Base-by-base conservation (phyloP, 441 rosid species). In the Arabidopsis hybrid region DNA sequence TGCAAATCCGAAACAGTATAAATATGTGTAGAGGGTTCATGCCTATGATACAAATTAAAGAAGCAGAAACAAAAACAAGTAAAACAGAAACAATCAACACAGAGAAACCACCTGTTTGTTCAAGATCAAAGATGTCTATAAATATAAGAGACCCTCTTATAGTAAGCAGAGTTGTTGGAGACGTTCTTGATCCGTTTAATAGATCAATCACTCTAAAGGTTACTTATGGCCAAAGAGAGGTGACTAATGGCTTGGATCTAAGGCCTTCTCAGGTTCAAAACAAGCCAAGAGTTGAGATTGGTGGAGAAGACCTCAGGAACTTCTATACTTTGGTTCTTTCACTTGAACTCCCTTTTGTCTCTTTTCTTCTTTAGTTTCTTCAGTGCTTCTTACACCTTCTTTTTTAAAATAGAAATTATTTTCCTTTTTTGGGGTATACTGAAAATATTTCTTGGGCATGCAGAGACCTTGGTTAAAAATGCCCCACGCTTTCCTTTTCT, bases 211-310 rank as follows among this genome's bases (percentile, higher is more conserved):
- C 89, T 29, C 76, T 91, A 11, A 85, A 77, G 69, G 85, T 82
- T 39, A 71, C 31, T 39, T 93, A 76, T 78, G 69, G 29, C 14
- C 71, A n/a, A 63, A 84, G 74, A 77, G 92, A 86, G 58, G 85
- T 91, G 16, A 81, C 45, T 75, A 93, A 93, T 83, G 91, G 97
- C 0, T 86, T 84, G 69, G 92, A 86, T 68, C 84, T 90, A 67
- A 91, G 90, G 70, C 97, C 97, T 2, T 88, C 96, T 63, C 91
- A 87, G 34, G 79, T 90, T 68, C 70, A 72, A 56, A 78, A 66
- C 79, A 95, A 81, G 61, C 98, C 98, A 43, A 79, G 96, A 73
- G 89, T 90, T 80, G 90, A 85, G 12, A 79, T 93, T 70, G 98
- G 97, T 60, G 96, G 96, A 6, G 82, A 85, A 10, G 98, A 91